Base-by-base conservation (phyloP, 768 basidiomycete genomes). In the Leccinum rimulosum region DNA sequence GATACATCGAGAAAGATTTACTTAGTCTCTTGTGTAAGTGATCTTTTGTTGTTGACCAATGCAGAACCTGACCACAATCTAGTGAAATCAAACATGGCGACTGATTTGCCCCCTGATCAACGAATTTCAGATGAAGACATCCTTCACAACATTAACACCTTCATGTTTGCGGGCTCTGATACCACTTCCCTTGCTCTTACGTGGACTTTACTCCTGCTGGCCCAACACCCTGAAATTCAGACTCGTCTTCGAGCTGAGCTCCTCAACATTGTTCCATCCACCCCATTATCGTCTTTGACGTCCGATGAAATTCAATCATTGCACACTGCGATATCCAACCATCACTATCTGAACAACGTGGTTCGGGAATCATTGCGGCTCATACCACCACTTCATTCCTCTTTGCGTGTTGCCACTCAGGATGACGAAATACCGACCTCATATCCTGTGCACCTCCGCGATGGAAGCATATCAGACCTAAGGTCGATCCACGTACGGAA, bases 91-190 rank as follows among this genome's bases (percentile, higher is more conserved):
- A 96, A 95, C 70, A 67, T 84, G 59, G 84, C 91, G 2, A 82
- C 77, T 0, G 89, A 93, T 60, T 75, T 91, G 15, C 79, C 85
- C 33, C 76, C 77, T 0, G 85, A 88, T 52, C 84, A 88, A 61
- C 83, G 87, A 36, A 86, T 96, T 63, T 89, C 93, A 0, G 95
- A 97, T 67, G 85, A 89, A 31, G 95, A 96, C 66, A 87, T 95
- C 53, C 78, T 94, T 11, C 79, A 91, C 67, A 93, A 86, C 59
- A 86, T 95, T 72, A 92, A 90, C 65, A 94, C 93, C 0, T 90
- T 95, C 71, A 85, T 94, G 80, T 93, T 94, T 69, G 92, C 89
- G 22, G 94, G 94, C 4, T 91, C 93, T 12, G 93, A 95, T 66
- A 92, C 93, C 1, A 88, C 88, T 11, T 89, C 90, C 3, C 83